Evolutionary conservation across 345 rosid species (phyloP).

Genomic region (Noccaea caerulescens): DNA sequence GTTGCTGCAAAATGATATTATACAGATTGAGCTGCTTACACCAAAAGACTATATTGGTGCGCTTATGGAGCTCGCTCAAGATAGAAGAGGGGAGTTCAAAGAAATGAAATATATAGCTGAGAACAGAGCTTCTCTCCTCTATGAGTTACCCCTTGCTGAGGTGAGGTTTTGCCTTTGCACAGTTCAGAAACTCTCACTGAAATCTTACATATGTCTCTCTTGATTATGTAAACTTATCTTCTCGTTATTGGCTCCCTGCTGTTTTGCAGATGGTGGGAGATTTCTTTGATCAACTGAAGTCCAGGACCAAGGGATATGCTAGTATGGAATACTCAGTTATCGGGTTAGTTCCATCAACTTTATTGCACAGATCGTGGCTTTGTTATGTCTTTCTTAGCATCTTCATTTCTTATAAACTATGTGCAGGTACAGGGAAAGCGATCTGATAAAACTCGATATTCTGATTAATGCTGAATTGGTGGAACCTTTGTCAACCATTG

Average conservation of each 20-base stretch:
- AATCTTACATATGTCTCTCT: conserved; percentile 14
- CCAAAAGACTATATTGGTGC: conserved; percentile 97
- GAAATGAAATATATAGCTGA: conserved; percentile 95
- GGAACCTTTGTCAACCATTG: conserved; percentile 91
- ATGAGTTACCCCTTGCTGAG: conserved; percentile 94
- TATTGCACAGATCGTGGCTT: neutral
- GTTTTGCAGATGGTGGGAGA: conserved; percentile 93
- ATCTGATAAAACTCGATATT: conserved; percentile 86
- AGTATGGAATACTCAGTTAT: conserved; percentile 94
- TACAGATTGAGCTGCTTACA: conserved; percentile 91
- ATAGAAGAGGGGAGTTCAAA: conserved; percentile 90
- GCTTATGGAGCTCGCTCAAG: conserved; percentile 98
- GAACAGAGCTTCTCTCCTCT: conserved; percentile 79
- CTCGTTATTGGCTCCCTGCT: conserved; percentile 14
- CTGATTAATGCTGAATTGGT: conserved; percentile 82
- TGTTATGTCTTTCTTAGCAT: conserved; percentile 16
- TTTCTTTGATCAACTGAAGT: conserved; percentile 95
- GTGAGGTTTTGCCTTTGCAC: conserved; percentile 46
- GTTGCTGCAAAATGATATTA: conserved; percentile 37
- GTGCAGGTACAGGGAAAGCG: conserved; percentile 81
- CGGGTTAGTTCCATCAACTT: conserved; percentile 58
- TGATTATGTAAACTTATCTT: conserved; percentile 19
- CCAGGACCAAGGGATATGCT: conserved; percentile 96
- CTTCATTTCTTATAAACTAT: conserved; percentile 33
- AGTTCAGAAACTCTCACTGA: conserved; percentile 23